These are phyloP conservation scores for Mycosphaerelloides madeirae DNA, from an alignment of 2,329 filamentous ascomycete genomes.

Conservation along the genomic window DNA sequence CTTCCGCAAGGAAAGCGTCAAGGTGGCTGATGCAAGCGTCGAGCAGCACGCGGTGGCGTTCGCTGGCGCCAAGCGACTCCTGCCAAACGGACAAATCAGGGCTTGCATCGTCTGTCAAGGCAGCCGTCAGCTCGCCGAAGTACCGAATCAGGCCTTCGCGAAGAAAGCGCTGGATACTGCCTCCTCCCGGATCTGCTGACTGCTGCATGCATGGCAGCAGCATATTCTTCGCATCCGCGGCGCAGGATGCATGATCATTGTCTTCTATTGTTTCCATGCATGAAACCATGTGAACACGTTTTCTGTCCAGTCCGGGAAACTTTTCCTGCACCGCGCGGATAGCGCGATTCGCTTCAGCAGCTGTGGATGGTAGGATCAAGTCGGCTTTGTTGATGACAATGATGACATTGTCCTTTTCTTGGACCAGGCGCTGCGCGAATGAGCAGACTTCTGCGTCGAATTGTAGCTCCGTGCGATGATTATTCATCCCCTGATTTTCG, in stretches of 20 bases:
- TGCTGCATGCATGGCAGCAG: conserved; percentile 3
- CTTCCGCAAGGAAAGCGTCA: conserved; percentile 64
- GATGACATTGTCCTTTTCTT: conserved; percentile 50
- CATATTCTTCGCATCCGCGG: conserved; percentile 19
- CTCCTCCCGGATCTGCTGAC: conserved; percentile 35
- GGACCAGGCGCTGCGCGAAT: conserved; percentile 49
- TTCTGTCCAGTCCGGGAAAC: conserved; percentile 39
- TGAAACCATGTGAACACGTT: conserved; percentile 62
- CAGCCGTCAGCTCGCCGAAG: conserved; percentile 66
- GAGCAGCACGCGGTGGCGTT: conserved; percentile 79
- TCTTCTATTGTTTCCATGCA: conserved; percentile 46
- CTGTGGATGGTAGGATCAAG: conserved; percentile 22
- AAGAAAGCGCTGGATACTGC: conserved; percentile 66
- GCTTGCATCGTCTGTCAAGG: conserved; percentile 33
- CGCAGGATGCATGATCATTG: not conserved
- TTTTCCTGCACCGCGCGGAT: conserved; percentile 21
- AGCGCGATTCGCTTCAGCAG: not conserved
- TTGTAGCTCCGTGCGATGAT: conserved; percentile 10
- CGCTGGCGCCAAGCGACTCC: conserved; percentile 83
- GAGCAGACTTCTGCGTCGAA: conserved; percentile 54
- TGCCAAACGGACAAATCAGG: conserved; percentile 65
- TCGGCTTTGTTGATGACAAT: conserved; percentile 61
- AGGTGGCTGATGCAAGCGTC: conserved; percentile 67
- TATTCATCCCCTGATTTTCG: conserved; percentile 42
- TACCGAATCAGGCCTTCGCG: conserved; percentile 55